Percentiles rank a stretch among this genome's conserved stretches.
Evolutionary conservation across 1,284 basidiomycete genomes (phyloP).

Genomic region (Ganoderma sp.): DNA sequence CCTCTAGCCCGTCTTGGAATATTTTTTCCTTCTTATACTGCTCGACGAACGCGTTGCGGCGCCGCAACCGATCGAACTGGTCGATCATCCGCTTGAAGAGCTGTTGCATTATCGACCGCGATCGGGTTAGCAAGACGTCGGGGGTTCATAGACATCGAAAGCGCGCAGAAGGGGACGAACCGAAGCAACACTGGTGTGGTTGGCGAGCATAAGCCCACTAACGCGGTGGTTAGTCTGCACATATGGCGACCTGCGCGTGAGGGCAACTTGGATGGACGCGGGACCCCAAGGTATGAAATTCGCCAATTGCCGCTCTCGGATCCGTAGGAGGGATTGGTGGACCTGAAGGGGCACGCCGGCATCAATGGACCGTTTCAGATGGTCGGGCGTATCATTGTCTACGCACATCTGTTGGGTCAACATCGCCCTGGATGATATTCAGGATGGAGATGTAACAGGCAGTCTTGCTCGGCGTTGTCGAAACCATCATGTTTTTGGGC

Average conservation of each 20-base stretch:
- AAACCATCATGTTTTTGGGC: slow-evolving; percentile 99
- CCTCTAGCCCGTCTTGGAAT: slow-evolving; percentile 89
- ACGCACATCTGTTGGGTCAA: slow-evolving; percentile 94
- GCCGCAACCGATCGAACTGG: slow-evolving; percentile 90
- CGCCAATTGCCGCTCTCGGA: slow-evolving; percentile 94
- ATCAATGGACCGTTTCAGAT: slow-evolving; percentile 5
- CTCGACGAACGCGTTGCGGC: slow-evolving; percentile 94
- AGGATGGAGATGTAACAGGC: slow-evolving; percentile 98
- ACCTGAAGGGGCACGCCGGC: slow-evolving; percentile 57
- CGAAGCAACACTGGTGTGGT: slow-evolving; percentile 96
- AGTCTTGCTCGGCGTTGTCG: slow-evolving; percentile 89
- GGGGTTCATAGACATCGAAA: background rate
- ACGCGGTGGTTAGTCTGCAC: slow-evolving; percentile 89
- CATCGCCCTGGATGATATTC: slow-evolving; percentile 98
- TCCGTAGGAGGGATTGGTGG: slow-evolving; percentile 95
- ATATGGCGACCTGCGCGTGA: slow-evolving; percentile 92
- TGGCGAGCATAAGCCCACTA: slow-evolving; percentile 98
- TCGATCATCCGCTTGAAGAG: slow-evolving; percentile 96
- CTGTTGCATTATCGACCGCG: slow-evolving; percentile 48
- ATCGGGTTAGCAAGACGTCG: background rate
- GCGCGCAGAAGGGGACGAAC: slow-evolving; percentile 54
- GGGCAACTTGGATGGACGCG: slow-evolving; percentile 96
- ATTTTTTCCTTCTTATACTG: slow-evolving; percentile 98
- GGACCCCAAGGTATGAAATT: slow-evolving; percentile 99
- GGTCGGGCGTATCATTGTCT: background rate